phyloP scores from a whole-genome alignment of 83 land plant species.

The Diphasiastrum complanatum region DNA sequence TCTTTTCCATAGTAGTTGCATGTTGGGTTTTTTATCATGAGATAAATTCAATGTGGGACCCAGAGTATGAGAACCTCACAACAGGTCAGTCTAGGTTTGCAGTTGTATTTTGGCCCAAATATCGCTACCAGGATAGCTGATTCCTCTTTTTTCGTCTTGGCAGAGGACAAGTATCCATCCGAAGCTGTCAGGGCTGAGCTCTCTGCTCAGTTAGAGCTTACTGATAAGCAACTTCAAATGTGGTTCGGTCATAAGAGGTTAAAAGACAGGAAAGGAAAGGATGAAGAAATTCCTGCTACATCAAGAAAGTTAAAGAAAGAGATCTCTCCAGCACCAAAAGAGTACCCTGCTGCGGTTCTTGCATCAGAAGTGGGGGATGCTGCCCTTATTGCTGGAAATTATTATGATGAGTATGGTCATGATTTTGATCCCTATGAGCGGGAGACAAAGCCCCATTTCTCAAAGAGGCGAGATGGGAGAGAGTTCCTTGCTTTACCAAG shows the following conservation, averaged over 20 bases:
- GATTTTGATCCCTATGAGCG: neutral
- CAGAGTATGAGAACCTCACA: no score
- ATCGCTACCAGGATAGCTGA: no score
- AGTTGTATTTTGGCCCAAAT: no score
- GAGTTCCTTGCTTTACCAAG: constrained; percentile 8
- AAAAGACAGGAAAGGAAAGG: constrained; percentile 6
- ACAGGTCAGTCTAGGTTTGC: no score
- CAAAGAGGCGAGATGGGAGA: constrained; percentile 13
- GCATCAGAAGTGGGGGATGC: constrained; percentile 11
- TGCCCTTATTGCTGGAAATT: constrained; percentile 14
- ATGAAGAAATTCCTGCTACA: neutral
- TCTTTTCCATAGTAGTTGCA: no score
- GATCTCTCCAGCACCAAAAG: neutral
- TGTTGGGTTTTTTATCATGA: no score
- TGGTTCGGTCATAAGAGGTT: constrained; percentile 6
- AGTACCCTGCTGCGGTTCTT: neutral
- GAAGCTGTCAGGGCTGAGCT: constrained; percentile 3
- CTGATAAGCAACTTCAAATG: constrained; percentile 5
- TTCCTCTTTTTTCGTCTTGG: constrained; percentile 20
- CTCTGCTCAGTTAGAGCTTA: neutral
- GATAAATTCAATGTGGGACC: no score
- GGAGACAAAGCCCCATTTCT: constrained; percentile 20
- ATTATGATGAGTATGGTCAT: constrained; percentile 4
- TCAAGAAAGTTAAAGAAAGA: neutral
- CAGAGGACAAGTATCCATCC: constrained; percentile 82